Evolutionary conservation across 441 rosid genomes (phyloP).

Genomic region (Aquilaria agallochum): DNA sequence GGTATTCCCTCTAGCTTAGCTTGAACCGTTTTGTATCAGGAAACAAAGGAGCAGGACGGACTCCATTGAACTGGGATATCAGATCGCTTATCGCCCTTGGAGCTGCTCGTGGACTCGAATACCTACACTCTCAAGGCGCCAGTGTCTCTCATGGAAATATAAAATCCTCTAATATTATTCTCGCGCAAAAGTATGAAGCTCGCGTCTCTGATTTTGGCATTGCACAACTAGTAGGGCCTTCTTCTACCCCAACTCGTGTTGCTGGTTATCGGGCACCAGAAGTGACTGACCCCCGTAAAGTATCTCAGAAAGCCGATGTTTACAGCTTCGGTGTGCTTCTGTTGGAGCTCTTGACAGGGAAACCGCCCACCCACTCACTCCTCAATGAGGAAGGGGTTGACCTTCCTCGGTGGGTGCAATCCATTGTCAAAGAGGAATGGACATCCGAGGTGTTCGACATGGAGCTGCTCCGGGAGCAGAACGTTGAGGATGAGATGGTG

Average conservation of each 20-base stretch:
- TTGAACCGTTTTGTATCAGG: constrained; percentile 34
- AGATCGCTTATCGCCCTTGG: constrained; percentile 77
- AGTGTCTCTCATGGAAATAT: constrained; percentile 81
- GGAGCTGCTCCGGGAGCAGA: constrained; percentile 77
- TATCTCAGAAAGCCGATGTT: constrained; percentile 92
- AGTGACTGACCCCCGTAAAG: constrained; percentile 82
- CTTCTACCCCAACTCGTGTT: constrained; percentile 65
- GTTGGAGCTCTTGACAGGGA: constrained; percentile 83
- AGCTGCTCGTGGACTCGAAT: constrained; percentile 80
- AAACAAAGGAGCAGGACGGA: constrained; percentile 86
- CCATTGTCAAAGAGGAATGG: constrained; percentile 88
- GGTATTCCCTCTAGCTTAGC: constrained; percentile 1
- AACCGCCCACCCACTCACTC: constrained; percentile 77
- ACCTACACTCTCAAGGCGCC: constrained; percentile 80
- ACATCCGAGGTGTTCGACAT: constrained; percentile 82
- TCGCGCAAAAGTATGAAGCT: constrained; percentile 66
- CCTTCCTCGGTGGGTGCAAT: constrained; percentile 94
- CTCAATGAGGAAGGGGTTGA: constrained; percentile 93
- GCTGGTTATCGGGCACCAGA: constrained; percentile 96
- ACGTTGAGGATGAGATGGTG: constrained; percentile 76
- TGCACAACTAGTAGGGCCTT: constrained; percentile 71
- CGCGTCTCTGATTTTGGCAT: constrained; percentile 91
- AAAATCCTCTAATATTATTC: constrained; percentile 84
- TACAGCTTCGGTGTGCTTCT: constrained; percentile 92
- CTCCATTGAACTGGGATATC: constrained; percentile 80